phyloP scores from a whole-genome alignment of 495 filamentous ascomycete genomes.

The Penicillium paradoxum region DNA sequence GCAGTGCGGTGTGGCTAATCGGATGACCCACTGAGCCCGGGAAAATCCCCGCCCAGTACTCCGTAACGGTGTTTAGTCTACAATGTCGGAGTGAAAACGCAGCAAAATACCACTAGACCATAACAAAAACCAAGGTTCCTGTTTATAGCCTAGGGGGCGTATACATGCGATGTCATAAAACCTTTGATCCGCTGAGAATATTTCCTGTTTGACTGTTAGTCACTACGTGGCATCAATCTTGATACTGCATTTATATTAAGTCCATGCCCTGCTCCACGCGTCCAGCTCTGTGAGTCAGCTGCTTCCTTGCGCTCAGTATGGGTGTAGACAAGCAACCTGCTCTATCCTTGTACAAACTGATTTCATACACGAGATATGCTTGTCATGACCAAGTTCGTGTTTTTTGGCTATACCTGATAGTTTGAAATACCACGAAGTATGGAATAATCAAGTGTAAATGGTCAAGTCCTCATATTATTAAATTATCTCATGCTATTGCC shows the following conservation, averaged over 20 bases:
- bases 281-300: not conserved
- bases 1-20: slow-evolving; percentile 16
- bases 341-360: not conserved
- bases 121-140: no score
- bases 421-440: no score
- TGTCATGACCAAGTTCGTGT: no score
- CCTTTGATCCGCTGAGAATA: slow-evolving; percentile 1
- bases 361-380: not conserved
- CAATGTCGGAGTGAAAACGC: no score
- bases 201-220: not conserved
- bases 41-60: slow-evolving; percentile 1
- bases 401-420: no score
- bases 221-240: slow-evolving; percentile 3
- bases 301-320: not conserved
- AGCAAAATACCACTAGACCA: no score
- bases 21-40: not conserved
- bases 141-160: no score
- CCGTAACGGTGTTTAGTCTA: not conserved
- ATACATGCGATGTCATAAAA: no score
- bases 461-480: no score
- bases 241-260: not conserved
- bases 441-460: no score
- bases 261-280: not conserved
- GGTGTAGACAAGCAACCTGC: not conserved
- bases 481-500: no score